Conservation (phyloP, 345 rosid genomes). For the Populus deltoides region DNA sequence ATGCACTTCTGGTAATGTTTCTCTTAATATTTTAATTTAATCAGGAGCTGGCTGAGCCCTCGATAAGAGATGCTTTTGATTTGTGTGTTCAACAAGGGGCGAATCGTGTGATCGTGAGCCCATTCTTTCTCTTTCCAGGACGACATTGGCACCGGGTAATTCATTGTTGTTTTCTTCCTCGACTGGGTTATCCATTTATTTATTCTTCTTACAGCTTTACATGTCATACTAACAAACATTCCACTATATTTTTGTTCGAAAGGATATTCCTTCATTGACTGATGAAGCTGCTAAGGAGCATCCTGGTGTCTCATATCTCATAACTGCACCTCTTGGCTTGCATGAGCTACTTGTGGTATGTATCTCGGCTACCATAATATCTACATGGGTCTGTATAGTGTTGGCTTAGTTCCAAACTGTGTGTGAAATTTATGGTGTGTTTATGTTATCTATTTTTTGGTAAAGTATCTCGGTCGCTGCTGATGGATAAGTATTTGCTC, state of each 20-base stretch:
- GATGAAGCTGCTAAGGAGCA: constrained; percentile 92
- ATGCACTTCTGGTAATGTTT: neutral
- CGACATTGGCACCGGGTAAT: constrained; percentile 88
- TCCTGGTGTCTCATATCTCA: constrained; percentile 57
- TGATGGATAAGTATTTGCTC: neutral
- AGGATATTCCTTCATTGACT: constrained; percentile 83
- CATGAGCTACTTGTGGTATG: constrained; percentile 82
- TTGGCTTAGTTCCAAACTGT: neutral
- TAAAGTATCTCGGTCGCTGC: neutral
- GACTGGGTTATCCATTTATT: constrained; percentile 1
- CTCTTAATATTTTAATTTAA: constrained; percentile 10
- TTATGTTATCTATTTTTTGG: neutral
- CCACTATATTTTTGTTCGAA: constrained; percentile 7
- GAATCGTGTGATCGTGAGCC: constrained; percentile 74
- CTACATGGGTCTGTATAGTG: neutral
- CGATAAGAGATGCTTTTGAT: constrained; percentile 72
- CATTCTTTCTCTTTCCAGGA: constrained; percentile 91
- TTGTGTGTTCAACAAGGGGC: constrained; percentile 77
- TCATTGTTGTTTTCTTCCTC: constrained; percentile 16
- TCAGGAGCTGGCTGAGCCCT: constrained; percentile 89
- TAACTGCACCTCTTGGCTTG: constrained; percentile 90
- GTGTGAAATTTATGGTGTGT: neutral
- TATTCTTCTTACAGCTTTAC: neutral
- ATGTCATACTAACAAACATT: neutral
- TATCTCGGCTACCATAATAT: neutral